phyloP scores from a whole-genome alignment of 768 basidiomycete species.

The Crassisporium funariophilum region DNA sequence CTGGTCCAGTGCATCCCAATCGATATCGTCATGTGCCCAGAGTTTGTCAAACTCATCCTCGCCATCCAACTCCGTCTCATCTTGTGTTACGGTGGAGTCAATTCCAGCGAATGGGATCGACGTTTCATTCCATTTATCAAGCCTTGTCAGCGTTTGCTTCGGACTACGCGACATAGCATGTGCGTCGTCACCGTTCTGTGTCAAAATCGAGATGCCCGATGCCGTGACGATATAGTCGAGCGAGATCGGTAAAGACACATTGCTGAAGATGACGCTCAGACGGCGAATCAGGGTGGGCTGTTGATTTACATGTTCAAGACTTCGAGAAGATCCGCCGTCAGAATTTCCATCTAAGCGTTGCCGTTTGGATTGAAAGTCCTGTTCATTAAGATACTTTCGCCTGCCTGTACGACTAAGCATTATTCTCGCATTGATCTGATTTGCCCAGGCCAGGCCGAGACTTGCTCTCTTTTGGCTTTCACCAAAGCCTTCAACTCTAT shows the following conservation, averaged over 20 bases:
- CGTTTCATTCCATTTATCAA: too few relatives aligned
- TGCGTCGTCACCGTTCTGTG: slow-evolving; percentile 8
- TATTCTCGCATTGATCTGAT: slow-evolving; percentile 84
- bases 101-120: background rate
- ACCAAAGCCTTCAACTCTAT: slow-evolving; percentile 58
- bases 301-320: slow-evolving; percentile 34
- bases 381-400: slow-evolving; percentile 53
- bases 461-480: slow-evolving; percentile 75
- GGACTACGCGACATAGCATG: background rate
- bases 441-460: slow-evolving; percentile 92
- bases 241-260: slow-evolving; percentile 53
- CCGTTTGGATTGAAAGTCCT: slow-evolving; percentile 27
- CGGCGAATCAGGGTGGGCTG: slow-evolving; percentile 63
- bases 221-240: slow-evolving; percentile 76
- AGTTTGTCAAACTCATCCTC: slow-evolving; percentile 35
- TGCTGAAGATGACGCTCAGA: slow-evolving; percentile 78
- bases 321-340: background rate
- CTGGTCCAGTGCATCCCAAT: slow-evolving; percentile 30
- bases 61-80: slow-evolving; percentile 18
- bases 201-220: slow-evolving; percentile 48
- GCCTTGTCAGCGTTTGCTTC: too few relatives aligned
- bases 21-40: slow-evolving; percentile 48
- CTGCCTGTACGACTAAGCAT: slow-evolving; percentile 80
- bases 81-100: background rate
- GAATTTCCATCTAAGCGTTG: slow-evolving; percentile 12